Evolutionary conservation across 2,329 filamentous ascomycete genomes (phyloP), one percentile per base, ranked within the genome.

Genomic region (Curvularia hawaiiensis): DNA sequence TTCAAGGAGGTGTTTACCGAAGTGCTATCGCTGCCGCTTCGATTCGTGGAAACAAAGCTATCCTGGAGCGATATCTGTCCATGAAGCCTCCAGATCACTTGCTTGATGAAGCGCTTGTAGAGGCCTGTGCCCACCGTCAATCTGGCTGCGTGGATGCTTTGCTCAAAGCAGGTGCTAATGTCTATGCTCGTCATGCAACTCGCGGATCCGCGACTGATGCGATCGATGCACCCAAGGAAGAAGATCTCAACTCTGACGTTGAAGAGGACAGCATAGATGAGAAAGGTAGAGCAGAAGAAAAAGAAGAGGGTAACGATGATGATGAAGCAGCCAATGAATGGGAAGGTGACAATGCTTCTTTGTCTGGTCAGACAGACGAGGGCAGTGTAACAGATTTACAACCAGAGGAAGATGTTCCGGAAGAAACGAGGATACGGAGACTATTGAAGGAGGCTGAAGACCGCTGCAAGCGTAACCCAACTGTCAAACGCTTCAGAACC

Each of bases 21-120:
- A 67, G 61, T 48, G 64, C 61, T 5, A 52, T 70, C 12, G 47
- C 52, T 14, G 67, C 65, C 8, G 66, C 67, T 10, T 61, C 67
- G 1, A 58, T 65, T 3, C 48, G 52, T 48, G 63, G 65, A 4
- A 61, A 69, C 46, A 65, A 63, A 41, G 47, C 28, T 2, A 52
- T 70, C 4, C 51, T 69, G 7, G 59, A 63, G 3, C 58, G 49
- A 12, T 62, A 66, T 16, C 33, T 68, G 14, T 30, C 60, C 8
- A 58, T 67, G 49, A 49, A 48, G 8, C 65, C 66, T 20, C 63
- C 62, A 4, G 59, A 65, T 18, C 53, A 63, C 30, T 49, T 69
- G 14, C 55, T 69, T 1, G 67, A 69, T 46, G 67, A 68, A 26
- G 66, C 67, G 11, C 50, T 69, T 10, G 56, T 67, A 3, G 61